Conservation (phyloP, 2,329 filamentous ascomycete species). For the Xylaria arbuscula region DNA sequence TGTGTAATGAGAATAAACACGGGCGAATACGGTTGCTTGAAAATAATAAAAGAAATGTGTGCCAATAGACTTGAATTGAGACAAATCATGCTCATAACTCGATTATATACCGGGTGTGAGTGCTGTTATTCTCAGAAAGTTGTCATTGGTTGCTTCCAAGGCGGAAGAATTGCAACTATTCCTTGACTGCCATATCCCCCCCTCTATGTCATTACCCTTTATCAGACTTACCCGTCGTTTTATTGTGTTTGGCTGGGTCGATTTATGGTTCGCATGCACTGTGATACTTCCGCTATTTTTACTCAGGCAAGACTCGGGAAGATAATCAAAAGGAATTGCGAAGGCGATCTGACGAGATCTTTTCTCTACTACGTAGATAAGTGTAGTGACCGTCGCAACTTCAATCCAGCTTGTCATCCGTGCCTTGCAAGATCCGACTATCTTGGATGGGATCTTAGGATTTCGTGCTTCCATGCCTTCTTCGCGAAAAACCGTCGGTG, state of each 20-base stretch:
- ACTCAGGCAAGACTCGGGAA: not conserved
- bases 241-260: not conserved
- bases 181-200: not conserved
- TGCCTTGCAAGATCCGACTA: not conserved
- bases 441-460: not conserved
- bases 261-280: not conserved
- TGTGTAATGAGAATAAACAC: slow-evolving; percentile 36
- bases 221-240: not conserved
- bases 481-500: not conserved
- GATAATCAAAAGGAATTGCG: not conserved
- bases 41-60: slow-evolving; percentile 27
- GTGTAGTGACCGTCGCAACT: not conserved
- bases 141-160: not conserved
- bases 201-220: not conserved
- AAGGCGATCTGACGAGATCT: not conserved
- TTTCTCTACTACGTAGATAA: not conserved
- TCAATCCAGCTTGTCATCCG: not conserved
- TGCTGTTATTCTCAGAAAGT: not conserved
- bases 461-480: not conserved
- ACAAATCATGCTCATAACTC: not conserved
- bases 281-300: not conserved
- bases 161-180: not conserved
- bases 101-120: not conserved
- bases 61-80: slow-evolving; percentile 5
- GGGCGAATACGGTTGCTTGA: slow-evolving; percentile 25